Conservation (phyloP, 2,329 filamentous ascomycete genomes). For the Colletotrichum endophyticum region DNA sequence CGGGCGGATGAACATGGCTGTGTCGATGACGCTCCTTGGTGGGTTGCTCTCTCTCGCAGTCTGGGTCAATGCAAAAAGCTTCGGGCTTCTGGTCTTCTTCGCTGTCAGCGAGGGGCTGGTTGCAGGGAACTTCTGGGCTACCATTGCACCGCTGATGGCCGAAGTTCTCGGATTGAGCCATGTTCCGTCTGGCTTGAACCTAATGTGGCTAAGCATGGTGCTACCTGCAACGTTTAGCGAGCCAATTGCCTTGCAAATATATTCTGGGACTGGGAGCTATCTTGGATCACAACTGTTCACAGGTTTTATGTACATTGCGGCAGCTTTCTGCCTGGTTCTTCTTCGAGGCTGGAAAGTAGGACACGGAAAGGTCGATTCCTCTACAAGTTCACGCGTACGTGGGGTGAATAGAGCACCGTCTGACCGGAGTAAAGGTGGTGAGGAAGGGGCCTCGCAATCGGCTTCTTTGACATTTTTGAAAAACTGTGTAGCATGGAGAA, state of each 20-base stretch:
- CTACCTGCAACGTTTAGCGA: background rate
- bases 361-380: background rate
- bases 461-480: background rate
- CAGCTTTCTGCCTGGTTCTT: slow-evolving; percentile 29
- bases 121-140: background rate
- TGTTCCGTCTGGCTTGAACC: background rate
- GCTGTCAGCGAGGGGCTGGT: background rate
- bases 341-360: background rate
- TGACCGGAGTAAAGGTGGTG: background rate
- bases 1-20: background rate
- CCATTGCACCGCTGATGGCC: background rate
- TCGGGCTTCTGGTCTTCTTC: background rate
- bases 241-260: background rate
- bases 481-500: background rate
- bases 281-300: background rate
- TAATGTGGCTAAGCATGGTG: background rate
- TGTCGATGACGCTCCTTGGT: background rate
- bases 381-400: rapidly evolving
- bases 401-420: background rate
- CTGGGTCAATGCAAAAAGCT: background rate
- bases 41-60: background rate
- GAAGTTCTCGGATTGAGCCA: background rate
- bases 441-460: background rate
- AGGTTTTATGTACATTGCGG: background rate
- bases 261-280: background rate